These are phyloP conservation scores for Symmetrospora coprosmae DNA, from an alignment of 768 basidiomycete species.

Conservation along the genomic window DNA sequence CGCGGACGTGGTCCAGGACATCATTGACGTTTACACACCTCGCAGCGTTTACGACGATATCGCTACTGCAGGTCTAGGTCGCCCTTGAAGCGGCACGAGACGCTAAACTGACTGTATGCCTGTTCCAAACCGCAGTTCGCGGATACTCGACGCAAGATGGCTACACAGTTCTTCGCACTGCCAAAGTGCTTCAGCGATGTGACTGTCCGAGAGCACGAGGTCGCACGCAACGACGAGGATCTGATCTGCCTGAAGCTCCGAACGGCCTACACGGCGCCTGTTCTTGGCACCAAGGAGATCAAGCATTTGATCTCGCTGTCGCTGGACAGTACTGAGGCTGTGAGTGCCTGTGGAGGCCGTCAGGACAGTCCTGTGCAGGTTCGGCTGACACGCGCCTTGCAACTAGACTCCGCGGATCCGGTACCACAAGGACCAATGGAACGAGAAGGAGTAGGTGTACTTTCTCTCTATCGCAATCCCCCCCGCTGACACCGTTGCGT, in stretches of 20 bases:
- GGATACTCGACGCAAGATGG: neutral
- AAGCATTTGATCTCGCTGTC: conserved; percentile 14
- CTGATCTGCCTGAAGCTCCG: neutral
- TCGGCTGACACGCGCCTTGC: too few relatives aligned
- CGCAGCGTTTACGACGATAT: neutral
- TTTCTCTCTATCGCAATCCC: neutral
- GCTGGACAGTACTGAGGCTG: neutral
- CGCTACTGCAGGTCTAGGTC: too few relatives aligned
- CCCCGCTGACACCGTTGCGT: neutral
- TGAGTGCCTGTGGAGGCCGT: neutral
- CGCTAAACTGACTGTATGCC: too few relatives aligned
- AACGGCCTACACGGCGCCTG: conserved; percentile 8
- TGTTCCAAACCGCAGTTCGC: too few relatives aligned
- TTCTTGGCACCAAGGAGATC: conserved; percentile 4
- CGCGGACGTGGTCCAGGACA: neutral
- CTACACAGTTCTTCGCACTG: conserved; percentile 5
- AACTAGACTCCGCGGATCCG: neutral
- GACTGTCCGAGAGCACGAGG: neutral
- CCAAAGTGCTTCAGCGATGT: neutral
- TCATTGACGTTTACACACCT: neutral
- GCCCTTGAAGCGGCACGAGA: too few relatives aligned
- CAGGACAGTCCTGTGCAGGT: neutral
- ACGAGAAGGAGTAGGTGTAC: neutral
- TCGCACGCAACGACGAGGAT: neutral
- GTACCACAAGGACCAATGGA: conserved; percentile 19